Evolutionary conservation across 164 flowering plant species (phyloP).

Genomic region (Taxillus chinensis): DNA sequence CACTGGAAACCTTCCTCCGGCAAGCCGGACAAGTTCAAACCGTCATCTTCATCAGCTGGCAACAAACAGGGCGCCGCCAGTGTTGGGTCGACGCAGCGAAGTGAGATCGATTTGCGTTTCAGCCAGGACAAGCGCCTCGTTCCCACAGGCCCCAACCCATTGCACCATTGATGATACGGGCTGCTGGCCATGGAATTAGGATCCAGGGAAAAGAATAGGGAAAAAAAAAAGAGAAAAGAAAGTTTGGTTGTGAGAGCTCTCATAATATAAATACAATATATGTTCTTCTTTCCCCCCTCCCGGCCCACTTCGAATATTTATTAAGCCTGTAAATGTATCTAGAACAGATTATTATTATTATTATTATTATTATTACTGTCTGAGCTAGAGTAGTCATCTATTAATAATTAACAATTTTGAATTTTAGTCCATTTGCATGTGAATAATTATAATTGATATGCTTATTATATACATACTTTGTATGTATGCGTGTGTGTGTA

Average conservation of each 20-base stretch:
- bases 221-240: neutral
- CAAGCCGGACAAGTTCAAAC: no score
- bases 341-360: no score
- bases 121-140: constrained; percentile 47
- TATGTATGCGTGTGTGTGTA: neutral
- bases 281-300: no score
- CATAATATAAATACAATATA: no score
- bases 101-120: constrained; percentile 39
- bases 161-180: constrained; percentile 41
- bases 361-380: no score
- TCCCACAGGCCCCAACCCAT: constrained; percentile 65
- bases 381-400: no score
- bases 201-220: neutral
- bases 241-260: no score
- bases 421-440: neutral
- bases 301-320: no score
- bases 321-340: no score
- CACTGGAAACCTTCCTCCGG: neutral
- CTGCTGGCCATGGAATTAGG: neutral
- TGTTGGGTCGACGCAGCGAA: constrained; percentile 7
- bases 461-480: neutral
- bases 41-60: constrained; percentile 15
- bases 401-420: neutral
- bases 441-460: neutral
- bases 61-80: neutral